Conservation (phyloP, 805 yeast genomes). For the Kodamaea jinghongensis region DNA sequence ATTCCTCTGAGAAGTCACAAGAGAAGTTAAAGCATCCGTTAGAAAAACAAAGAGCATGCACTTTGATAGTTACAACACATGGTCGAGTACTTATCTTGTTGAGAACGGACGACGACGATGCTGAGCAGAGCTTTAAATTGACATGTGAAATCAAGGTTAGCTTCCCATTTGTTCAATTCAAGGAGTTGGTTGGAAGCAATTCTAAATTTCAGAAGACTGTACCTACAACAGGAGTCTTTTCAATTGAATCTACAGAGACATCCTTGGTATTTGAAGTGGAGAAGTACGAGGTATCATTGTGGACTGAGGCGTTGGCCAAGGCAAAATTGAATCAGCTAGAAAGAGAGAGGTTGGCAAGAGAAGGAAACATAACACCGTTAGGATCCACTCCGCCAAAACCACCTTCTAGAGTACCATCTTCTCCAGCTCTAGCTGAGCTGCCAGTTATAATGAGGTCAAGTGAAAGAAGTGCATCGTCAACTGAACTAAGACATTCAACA, state of each 20-base stretch:
- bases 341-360: slow-evolving; percentile 9
- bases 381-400: neutral
- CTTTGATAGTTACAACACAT: slow-evolving; percentile 56
- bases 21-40: slow-evolving; percentile 12
- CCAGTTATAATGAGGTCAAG: neutral
- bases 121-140: slow-evolving; percentile 35
- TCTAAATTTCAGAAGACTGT: slow-evolving; percentile 28
- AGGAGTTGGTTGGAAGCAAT: slow-evolving; percentile 47
- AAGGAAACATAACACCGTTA: neutral
- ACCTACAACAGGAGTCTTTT: slow-evolving; percentile 49
- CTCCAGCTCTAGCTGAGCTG: slow-evolving; percentile 5
- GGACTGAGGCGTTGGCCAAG: slow-evolving; percentile 54
- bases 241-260: slow-evolving; percentile 52
- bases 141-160: slow-evolving; percentile 54
- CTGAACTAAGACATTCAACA: neutral
- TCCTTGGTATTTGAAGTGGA: slow-evolving; percentile 59
- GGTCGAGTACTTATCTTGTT: slow-evolving; percentile 62
- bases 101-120: slow-evolving; percentile 37
- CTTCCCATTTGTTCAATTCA: slow-evolving; percentile 52
- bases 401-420: neutral
- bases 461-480: slow-evolving; percentile 1
- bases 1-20: slow-evolving; percentile 10
- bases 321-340: slow-evolving; percentile 23
- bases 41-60: slow-evolving; percentile 45
- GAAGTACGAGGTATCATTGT: slow-evolving; percentile 46